Conservation (phyloP, 2,329 filamentous ascomycete species). For the Penicillium sp. region DNA sequence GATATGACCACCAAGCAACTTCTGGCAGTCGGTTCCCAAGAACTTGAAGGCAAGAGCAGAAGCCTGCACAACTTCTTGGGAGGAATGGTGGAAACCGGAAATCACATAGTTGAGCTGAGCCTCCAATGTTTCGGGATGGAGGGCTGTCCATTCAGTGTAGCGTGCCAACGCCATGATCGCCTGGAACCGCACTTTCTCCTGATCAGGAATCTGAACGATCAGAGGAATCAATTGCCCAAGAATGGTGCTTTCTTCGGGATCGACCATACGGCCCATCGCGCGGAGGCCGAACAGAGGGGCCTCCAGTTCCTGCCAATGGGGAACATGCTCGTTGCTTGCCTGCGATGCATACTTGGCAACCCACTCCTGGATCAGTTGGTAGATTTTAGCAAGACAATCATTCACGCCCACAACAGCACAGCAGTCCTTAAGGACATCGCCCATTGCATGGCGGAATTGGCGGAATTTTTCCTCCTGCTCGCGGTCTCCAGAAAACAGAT, state of each 20-base stretch:
- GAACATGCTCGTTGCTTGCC: constrained; percentile 70
- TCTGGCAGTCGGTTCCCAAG: constrained; percentile 92
- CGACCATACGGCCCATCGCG: constrained; percentile 95
- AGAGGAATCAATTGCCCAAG: constrained; percentile 89
- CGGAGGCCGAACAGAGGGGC: constrained; percentile 93
- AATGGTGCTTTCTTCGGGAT: constrained; percentile 80
- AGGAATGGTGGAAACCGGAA: constrained; percentile 82
- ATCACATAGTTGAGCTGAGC: constrained; percentile 95
- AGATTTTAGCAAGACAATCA: constrained; percentile 86
- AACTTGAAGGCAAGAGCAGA: constrained; percentile 94
- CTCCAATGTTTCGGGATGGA: constrained; percentile 88
- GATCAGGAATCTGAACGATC: constrained; percentile 88
- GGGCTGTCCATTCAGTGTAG: constrained; percentile 96
- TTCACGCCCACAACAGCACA: constrained; percentile 94
- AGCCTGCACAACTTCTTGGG: constrained; percentile 85
- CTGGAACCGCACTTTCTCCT: constrained; percentile 97
- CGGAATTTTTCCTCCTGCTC: constrained; percentile 97
- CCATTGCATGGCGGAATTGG: constrained; percentile 95
- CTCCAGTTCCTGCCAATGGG: constrained; percentile 94
- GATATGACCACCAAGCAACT: constrained; percentile 79
- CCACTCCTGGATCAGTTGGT: constrained; percentile 82
- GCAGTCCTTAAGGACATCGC: constrained; percentile 93
- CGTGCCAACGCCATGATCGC: constrained; percentile 96
- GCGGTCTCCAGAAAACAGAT: constrained; percentile 92
- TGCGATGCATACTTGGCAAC: constrained; percentile 76